Evolutionary conservation across 2,329 filamentous ascomycete genomes (phyloP), one percentile per base, ranked within the genome.

Genomic region (Aquanectria penicillioides): DNA sequence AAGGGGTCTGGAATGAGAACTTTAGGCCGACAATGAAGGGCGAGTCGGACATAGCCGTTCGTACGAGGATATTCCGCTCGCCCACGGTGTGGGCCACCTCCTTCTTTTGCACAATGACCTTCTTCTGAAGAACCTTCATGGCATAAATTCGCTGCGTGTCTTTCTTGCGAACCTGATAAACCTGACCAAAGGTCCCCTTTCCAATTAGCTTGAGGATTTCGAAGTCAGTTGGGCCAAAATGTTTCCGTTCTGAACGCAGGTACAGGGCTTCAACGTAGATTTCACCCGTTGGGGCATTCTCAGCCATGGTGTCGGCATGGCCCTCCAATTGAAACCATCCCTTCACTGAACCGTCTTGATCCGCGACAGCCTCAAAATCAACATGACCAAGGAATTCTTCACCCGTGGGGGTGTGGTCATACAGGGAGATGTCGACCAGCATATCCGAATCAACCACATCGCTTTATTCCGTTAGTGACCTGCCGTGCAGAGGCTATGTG

Each of bases 21-120:
- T 99, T 99, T 70, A 99, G 84, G 7, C 94, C 94, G 34, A 99
- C 95, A 62, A 99, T 99, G 73, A 99, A 99, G 0, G 94, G 93
- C 13, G 95, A 99, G 65, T 98, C 93, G 1, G 94, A 89, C 78
- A 92, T 98, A 23, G 95, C 95, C 5, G 95, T 99, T 65, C 95
- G 91, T 34, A 99, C 95, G 43, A 99, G 83, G 66, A 99, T 99
- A 73, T 99, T 99, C 59, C 95, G 88, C 78, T 99, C 95, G 66
- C 95, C 95, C 31, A 99, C 89, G 0, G 95, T 99, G 74, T 99
- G 95, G 13, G 94, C 93, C 46, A 99, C 93, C 76, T 99, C 95
- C 78, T 99, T 99, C 86, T 99, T 99, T 79, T 99, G 95, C 22
- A 99, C 95, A 71, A 99, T 99, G 50, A 99, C 95, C 83, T 99